Percentiles rank a stretch among this genome's conserved stretches.
phyloP scores from a whole-genome alignment of 2,329 filamentous ascomycete genomes.

The Stagonosporopsis chrysanthemi region DNA sequence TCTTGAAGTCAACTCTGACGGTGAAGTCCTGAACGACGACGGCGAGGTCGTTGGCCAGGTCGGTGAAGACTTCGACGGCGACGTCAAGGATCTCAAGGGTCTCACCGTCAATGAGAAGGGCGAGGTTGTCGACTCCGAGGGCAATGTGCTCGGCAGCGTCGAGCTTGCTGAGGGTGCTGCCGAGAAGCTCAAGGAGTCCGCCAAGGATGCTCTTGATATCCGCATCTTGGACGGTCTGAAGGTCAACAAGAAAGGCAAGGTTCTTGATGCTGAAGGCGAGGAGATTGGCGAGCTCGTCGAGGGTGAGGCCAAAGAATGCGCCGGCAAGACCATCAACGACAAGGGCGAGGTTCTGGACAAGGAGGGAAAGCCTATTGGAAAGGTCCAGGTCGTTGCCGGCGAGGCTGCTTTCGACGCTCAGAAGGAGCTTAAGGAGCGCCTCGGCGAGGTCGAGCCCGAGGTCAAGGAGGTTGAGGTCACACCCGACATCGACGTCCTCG shows the following conservation, averaged over 20 bases:
- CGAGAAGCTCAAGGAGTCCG: slow-evolving; percentile 55
- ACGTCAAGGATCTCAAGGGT: slow-evolving; percentile 55
- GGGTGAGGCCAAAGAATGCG: slow-evolving; percentile 54
- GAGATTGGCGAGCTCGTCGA: slow-evolving; percentile 60
- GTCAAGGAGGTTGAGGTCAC: slow-evolving; percentile 50
- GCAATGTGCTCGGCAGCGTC: slow-evolving; percentile 59
- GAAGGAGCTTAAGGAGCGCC: slow-evolving; percentile 54
- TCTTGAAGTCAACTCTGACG: slow-evolving; percentile 59
- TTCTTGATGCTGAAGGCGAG: slow-evolving; percentile 60
- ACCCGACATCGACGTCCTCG: slow-evolving; percentile 57
- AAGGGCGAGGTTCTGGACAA: slow-evolving; percentile 61
- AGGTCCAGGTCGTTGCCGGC: slow-evolving; percentile 57
- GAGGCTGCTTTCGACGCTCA: slow-evolving; percentile 61
- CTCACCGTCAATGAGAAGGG: slow-evolving; percentile 61
- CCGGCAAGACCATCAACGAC: slow-evolving; percentile 59
- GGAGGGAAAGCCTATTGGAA: slow-evolving; percentile 58
- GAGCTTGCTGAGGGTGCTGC: slow-evolving; percentile 59
- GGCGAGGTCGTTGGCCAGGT: slow-evolving; percentile 60
- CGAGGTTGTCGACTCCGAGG: slow-evolving; percentile 59
- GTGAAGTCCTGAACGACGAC: slow-evolving; percentile 58
- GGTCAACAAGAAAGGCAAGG: slow-evolving; percentile 65
- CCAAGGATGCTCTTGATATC: slow-evolving; percentile 52
- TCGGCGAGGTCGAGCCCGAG: slow-evolving; percentile 56
- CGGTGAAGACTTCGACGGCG: slow-evolving; percentile 52
- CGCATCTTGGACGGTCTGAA: slow-evolving; percentile 61